Conservation (phyloP, 768 basidiomycete genomes). For the Trametes villosa region DNA sequence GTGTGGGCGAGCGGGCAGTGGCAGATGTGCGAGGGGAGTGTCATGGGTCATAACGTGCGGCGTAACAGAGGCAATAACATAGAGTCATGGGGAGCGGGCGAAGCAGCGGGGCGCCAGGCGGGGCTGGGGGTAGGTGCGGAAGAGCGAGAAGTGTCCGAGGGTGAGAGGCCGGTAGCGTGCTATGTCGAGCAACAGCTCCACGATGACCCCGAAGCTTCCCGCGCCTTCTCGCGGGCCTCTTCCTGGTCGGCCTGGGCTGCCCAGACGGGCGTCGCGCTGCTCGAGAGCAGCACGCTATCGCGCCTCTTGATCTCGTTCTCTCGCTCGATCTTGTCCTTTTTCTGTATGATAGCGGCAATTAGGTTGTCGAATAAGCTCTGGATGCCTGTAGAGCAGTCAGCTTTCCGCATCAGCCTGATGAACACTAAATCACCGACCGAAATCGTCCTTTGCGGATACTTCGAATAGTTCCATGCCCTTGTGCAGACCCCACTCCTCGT, state of each 20-base stretch:
- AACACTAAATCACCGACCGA: constrained; percentile 54
- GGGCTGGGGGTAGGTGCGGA: neutral
- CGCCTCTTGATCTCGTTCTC: constrained; percentile 81
- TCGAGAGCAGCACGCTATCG: constrained; percentile 80
- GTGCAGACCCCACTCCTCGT: constrained; percentile 74
- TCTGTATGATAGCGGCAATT: constrained; percentile 77
- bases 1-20: constrained; percentile 6
- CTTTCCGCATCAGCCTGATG: neutral
- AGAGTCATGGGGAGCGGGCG: constrained; percentile 20
- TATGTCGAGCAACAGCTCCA: constrained; percentile 74
- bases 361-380: constrained; percentile 78
- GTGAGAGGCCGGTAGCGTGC: constrained; percentile 23
- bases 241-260: constrained; percentile 81
- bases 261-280: constrained; percentile 69
- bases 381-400: constrained; percentile 58
- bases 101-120: neutral
- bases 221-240: constrained; percentile 62
- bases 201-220: constrained; percentile 44
- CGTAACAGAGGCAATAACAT: constrained; percentile 19
- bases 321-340: constrained; percentile 77
- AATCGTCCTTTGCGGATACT: constrained; percentile 89
- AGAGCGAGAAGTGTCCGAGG: neutral
- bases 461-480: constrained; percentile 90
- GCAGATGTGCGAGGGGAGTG: constrained; percentile 20
- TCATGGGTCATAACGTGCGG: constrained; percentile 24